Evolutionary conservation across 192 early-diverging fungal genomes (phyloP), one percentile per base, ranked within the genome.

Genomic region (Ambispora gerdemannii): DNA sequence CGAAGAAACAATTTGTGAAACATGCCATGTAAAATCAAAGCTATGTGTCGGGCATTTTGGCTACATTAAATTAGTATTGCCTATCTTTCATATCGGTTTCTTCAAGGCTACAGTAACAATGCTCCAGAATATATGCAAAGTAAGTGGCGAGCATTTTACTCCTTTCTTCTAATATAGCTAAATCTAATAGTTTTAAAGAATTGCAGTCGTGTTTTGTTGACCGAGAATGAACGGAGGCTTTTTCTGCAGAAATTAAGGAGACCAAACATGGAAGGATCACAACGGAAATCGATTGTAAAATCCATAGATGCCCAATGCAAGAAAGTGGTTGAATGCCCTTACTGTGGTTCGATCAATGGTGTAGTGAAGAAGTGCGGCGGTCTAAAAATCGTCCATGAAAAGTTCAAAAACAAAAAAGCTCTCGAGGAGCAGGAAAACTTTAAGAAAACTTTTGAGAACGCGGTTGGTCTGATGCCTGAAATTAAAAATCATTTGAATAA

Each of bases 11-110:
- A 80, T 76, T 3, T 99, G 97, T 81, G 87, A 93, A 58, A 99
- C 97, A 13, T 99, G 97, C 74, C 89, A 89, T 22, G 84, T 91
- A 74, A 83, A 83, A 65, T 82, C 92, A 73, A 81, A 90, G 73
- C 92, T 96, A 55, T 99, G 97, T 78, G 88, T 94, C 24, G 97
- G 97, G 33, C 97, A 99, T 82, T 99, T 89, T 83, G 97, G 96
- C 19, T 91, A 93, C 70, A 84, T 99, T 32, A 89, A 92, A 55
- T 84, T 99, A 8, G 90, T 89, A 43, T 79, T 98, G 53, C 97
- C 97, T 4, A 93, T 99, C 22, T 99, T 98, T 75, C 97, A 99
- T 52, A 94, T 95, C 83, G 97, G 97, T 51, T 99, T 95, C 80
- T 99, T 98, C 76, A 90, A 92, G 72, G 83, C 88, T 43, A 90